Evolutionary conservation across 495 filamentous ascomycete genomes (phyloP).

Genomic region (Usnea hakonensis): DNA sequence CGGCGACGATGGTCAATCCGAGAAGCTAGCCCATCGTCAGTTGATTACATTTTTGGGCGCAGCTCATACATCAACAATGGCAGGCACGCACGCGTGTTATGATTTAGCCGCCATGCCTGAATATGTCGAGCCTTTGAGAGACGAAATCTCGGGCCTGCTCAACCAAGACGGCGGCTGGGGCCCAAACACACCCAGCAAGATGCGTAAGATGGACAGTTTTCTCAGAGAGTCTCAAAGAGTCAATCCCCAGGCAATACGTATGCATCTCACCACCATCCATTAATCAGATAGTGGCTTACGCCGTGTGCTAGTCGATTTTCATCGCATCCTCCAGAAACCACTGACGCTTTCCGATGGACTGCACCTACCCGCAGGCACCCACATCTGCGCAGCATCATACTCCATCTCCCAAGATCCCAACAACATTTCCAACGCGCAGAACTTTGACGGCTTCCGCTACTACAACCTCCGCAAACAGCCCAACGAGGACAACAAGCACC

Average conservation of each 20-base stretch:
- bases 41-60: background rate
- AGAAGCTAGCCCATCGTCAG: background rate
- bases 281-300: constrained; percentile 19
- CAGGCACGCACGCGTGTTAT: constrained; percentile 37
- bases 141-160: constrained; percentile 34
- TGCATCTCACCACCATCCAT: constrained; percentile 21
- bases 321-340: constrained; percentile 32
- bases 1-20: background rate
- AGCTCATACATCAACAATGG: constrained; percentile 39
- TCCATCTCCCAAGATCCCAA: constrained; percentile 23
- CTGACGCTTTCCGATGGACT: constrained; percentile 41
- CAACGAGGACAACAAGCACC: background rate
- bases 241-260: constrained; percentile 34
- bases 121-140: constrained; percentile 28
- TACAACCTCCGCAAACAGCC: constrained; percentile 13
- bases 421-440: constrained; percentile 13
- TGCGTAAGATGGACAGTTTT: constrained; percentile 49
- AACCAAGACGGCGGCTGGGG: constrained; percentile 36
- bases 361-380: constrained; percentile 34
- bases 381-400: constrained; percentile 8
- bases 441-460: constrained; percentile 22
- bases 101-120: constrained; percentile 36
- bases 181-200: constrained; percentile 41
- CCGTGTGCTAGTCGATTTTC: constrained; percentile 24
- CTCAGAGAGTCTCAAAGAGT: constrained; percentile 46